phyloP scores from a whole-genome alignment of 2,329 filamentous ascomycete genomes.

The Phaeoacremonium minimum region DNA sequence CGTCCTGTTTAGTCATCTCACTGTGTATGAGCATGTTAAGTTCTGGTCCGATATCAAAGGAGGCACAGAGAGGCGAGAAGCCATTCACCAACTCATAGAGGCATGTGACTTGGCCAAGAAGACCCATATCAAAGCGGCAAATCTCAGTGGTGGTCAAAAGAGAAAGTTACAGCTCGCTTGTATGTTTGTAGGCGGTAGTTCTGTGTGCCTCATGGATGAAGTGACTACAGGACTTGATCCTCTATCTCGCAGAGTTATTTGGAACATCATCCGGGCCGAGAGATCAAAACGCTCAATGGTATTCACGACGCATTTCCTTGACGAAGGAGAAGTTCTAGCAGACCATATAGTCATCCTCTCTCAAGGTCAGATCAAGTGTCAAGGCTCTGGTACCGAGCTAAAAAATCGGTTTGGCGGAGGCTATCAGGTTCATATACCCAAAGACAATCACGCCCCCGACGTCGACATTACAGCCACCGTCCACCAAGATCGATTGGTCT shows the following conservation, averaged over 20 bases:
- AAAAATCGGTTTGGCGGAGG: constrained; percentile 60
- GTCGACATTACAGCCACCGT: constrained; percentile 34
- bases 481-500: constrained; percentile 55
- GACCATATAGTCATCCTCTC: constrained; percentile 65
- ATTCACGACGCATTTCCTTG: constrained; percentile 67
- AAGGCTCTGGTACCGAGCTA: constrained; percentile 60
- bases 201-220: constrained; percentile 66
- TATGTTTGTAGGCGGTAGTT: constrained; percentile 66
- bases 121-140: constrained; percentile 45
- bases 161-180: constrained; percentile 66
- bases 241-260: constrained; percentile 61
- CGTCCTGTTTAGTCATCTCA: constrained; percentile 63
- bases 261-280: constrained; percentile 64
- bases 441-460: constrained; percentile 12
- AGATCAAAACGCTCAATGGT: constrained; percentile 59
- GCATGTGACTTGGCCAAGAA: constrained; percentile 60
- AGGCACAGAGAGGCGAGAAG: constrained; percentile 30
- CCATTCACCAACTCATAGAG: constrained; percentile 46
- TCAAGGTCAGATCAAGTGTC: constrained; percentile 55
- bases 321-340: constrained; percentile 64
- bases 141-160: constrained; percentile 66
- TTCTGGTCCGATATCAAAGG: constrained; percentile 61
- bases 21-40: constrained; percentile 58
- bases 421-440: constrained; percentile 49
- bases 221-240: constrained; percentile 67